Conservation (phyloP, 2,329 filamentous ascomycete species). For the Didymella lethalis region DNA sequence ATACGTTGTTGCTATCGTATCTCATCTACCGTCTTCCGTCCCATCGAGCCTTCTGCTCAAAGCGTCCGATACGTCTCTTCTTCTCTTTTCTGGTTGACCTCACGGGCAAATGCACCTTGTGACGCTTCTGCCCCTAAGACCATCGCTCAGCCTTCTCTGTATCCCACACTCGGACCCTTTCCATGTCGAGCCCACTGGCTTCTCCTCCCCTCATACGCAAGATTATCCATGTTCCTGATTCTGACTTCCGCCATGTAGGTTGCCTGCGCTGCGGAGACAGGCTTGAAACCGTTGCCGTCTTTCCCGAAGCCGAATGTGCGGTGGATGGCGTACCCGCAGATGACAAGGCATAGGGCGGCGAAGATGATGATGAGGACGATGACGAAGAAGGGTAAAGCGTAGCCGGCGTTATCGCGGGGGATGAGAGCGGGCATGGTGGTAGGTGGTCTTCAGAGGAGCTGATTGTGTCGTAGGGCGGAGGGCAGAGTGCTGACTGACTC, state of each 20-base stretch:
- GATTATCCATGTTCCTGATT: constrained; percentile 22
- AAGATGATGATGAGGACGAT: constrained; percentile 36
- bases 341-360: constrained; percentile 24
- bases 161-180: not conserved
- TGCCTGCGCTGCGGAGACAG: constrained; percentile 23
- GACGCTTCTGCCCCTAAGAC: not conserved
- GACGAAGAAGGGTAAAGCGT: constrained; percentile 23
- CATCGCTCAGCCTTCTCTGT: constrained; percentile 1
- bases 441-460: not conserved
- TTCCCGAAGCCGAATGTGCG: constrained; percentile 25
- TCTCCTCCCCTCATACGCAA: constrained; percentile 24
- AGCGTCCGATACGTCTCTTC: not conserved
- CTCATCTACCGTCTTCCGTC: not conserved
- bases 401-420: constrained; percentile 24
- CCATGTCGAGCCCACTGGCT: constrained; percentile 12
- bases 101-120: not conserved
- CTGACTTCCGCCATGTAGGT: constrained; percentile 37
- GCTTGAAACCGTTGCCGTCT: constrained; percentile 23
- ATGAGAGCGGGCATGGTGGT: constrained; percentile 5
- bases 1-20: too few relatives aligned
- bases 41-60: not conserved
- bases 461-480: not conserved
- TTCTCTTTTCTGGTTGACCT: not conserved
- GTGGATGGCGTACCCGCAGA: constrained; percentile 32
- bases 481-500: not conserved